These are phyloP conservation scores for Ophiostoma himal-ulmi DNA, from an alignment of 2,329 filamentous ascomycete species.

Conservation along the genomic window DNA sequence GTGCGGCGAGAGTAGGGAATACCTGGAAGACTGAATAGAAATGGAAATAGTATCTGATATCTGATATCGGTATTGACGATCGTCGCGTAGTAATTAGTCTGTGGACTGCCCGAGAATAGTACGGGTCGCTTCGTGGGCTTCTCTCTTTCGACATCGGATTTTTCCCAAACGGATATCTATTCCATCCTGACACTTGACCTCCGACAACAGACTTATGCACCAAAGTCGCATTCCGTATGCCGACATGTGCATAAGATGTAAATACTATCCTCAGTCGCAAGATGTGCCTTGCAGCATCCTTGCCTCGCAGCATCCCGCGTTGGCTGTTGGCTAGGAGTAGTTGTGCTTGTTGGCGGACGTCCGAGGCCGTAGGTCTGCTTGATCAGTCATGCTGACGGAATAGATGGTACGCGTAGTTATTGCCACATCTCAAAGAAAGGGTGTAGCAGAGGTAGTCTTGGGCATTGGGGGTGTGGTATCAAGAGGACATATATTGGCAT, in stretches of 20 bases:
- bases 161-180: not conserved
- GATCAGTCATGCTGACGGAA: not conserved
- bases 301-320: not conserved
- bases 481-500: not conserved
- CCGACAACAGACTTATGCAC: not conserved
- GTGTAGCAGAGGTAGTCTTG: not conserved
- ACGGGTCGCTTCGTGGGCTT: not conserved
- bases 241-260: not conserved
- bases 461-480: not conserved
- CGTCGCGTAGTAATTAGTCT: no score
- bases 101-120: no score
- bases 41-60: not conserved
- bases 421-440: not conserved
- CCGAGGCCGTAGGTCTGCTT: not conserved
- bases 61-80: no score
- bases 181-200: not conserved
- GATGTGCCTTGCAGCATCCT: slow-evolving; percentile 5
- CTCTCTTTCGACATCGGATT: not conserved
- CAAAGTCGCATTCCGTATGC: not conserved
- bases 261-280: not conserved
- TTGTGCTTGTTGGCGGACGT: not conserved
- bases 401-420: not conserved
- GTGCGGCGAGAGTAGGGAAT: not conserved
- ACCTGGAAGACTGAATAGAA: not conserved
- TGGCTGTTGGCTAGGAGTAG: not conserved